phyloP scores from a whole-genome alignment of 768 basidiomycete species.

The Tubosaeta sp. region DNA sequence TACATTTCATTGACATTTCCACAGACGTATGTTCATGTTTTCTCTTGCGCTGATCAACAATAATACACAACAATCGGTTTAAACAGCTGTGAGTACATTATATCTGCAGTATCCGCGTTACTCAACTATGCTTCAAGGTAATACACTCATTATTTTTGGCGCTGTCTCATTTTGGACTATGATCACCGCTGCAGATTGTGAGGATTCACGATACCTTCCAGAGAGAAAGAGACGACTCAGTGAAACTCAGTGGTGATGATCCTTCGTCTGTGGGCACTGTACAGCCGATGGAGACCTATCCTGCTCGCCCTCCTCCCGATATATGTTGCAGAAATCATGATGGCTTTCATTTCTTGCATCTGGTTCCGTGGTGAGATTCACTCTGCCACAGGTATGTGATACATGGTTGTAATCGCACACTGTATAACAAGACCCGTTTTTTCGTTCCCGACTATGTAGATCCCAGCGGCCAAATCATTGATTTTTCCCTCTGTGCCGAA shows the following conservation, averaged over 20 bases:
- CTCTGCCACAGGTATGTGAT: neutral
- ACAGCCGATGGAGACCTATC: neutral
- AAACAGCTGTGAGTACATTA: neutral
- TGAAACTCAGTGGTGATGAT: neutral
- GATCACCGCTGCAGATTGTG: constrained; percentile 2
- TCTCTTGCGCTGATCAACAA: neutral
- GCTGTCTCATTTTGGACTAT: neutral
- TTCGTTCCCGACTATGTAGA: no score
- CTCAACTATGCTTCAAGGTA: neutral
- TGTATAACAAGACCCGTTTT: no score
- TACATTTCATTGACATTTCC: no score
- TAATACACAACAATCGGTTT: neutral
- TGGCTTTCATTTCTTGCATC: neutral
- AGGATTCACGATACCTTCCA: neutral
- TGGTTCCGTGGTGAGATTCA: neutral
- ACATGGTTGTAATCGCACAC: neutral
- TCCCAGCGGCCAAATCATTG: no score
- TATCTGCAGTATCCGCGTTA: neutral
- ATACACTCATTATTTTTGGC: neutral
- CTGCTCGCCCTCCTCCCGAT: neutral
- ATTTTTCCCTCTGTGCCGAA: no score
- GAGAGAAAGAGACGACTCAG: neutral
- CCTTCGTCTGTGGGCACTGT: neutral
- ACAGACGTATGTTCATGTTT: neutral
- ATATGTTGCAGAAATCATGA: neutral